Conservation (phyloP, 1,284 basidiomycete genomes). For the Anthracocystis setariae region DNA sequence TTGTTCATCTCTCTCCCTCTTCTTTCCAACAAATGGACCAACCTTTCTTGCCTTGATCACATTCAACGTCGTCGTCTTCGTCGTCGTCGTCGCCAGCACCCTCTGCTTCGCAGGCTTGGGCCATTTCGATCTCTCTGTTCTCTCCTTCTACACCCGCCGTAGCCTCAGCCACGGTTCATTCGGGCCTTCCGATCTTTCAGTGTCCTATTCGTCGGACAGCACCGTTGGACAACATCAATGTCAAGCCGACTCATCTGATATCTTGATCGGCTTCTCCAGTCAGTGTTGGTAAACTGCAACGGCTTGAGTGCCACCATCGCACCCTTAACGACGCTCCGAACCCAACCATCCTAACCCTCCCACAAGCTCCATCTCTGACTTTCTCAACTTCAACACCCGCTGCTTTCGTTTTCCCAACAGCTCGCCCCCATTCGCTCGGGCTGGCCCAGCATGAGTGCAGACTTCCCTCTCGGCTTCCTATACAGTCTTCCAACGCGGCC, state of each 20-base stretch:
- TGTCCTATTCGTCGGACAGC: not conserved
- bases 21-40: no score
- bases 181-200: not conserved
- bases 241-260: not conserved
- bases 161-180: constrained; percentile 1
- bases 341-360: not conserved
- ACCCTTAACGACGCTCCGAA: not conserved
- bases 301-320: no score
- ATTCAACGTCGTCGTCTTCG: no score
- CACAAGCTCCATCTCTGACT: not conserved
- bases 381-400: not conserved
- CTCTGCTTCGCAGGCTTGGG: no score
- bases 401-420: not conserved
- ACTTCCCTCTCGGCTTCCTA: constrained; percentile 62
- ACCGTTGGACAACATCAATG: constrained; percentile 1
- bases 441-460: constrained; percentile 58
- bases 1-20: no score
- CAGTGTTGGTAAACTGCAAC: not conserved
- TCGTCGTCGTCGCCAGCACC: no score
- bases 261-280: not conserved
- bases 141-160: no score
- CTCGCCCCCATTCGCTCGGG: constrained; percentile 24
- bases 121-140: no score
- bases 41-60: no score
- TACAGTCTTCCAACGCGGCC: constrained; percentile 57